Evolutionary conservation across 495 filamentous ascomycete genomes (phyloP).

Genomic region (Chaetomidium leptoderma): DNA sequence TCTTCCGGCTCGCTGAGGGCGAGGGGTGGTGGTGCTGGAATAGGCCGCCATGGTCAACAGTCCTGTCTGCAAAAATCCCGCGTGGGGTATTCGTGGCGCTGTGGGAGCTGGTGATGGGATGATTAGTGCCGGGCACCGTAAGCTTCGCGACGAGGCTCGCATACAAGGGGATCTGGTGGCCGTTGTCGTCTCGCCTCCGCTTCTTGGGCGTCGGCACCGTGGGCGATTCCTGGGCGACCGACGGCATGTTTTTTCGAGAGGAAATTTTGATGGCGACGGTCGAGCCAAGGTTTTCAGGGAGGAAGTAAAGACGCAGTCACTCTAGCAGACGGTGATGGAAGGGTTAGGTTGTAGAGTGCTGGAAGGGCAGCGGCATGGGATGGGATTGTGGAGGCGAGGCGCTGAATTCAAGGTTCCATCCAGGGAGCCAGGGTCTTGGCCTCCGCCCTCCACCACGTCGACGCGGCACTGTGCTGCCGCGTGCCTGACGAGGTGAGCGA

Average conservation of each 20-base stretch:
- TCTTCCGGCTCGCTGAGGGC: conserved; percentile 25
- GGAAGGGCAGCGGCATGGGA: not conserved
- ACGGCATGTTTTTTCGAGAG: conserved; percentile 27
- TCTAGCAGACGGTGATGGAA: not conserved
- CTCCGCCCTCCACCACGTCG: not conserved
- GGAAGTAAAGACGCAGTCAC: not conserved
- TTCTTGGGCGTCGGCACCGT: conserved; percentile 34
- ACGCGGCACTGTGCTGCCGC: conserved; percentile 4
- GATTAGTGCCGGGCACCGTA: not conserved
- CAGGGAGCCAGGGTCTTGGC: not conserved
- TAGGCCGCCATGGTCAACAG: conserved; percentile 15
- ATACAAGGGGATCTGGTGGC: conserved; percentile 35
- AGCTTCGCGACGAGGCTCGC: conserved; percentile 14
- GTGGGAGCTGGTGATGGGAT: conserved; percentile 17
- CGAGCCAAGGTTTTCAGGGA: not conserved
- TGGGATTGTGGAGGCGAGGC: not conserved
- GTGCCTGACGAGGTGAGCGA: not conserved
- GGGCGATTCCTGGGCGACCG: conserved; percentile 28
- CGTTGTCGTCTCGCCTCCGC: conserved; percentile 37
- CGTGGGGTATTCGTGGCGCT: conserved; percentile 3
- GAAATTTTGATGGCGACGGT: not conserved
- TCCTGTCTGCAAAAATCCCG: conserved; percentile 12
- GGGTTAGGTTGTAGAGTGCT: not conserved
- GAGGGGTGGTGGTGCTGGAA: conserved; percentile 14
- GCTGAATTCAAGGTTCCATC: not conserved